Conservation (phyloP, 2,329 filamentous ascomycete genomes). For the Epichloe gansuensis region DNA sequence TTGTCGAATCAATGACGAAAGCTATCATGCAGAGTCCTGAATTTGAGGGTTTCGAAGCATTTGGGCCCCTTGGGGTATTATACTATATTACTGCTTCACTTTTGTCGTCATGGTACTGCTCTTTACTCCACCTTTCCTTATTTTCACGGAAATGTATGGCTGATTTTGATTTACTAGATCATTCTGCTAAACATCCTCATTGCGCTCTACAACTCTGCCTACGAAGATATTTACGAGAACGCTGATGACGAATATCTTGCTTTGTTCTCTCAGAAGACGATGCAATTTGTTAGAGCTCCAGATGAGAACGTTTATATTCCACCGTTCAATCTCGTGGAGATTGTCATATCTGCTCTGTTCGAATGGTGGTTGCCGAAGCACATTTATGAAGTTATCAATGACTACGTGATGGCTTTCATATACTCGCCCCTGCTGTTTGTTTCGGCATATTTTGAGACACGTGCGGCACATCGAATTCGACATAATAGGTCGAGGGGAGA, state of each 20-base stretch:
- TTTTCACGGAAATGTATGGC: not conserved
- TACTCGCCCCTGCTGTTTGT: slow-evolving; percentile 76
- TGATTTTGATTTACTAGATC: slow-evolving; percentile 26
- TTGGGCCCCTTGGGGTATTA: slow-evolving; percentile 88
- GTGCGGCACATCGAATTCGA: slow-evolving; percentile 52
- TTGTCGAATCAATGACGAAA: slow-evolving; percentile 74
- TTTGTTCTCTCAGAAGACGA: slow-evolving; percentile 84
- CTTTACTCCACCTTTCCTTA: not conserved
- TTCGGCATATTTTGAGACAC: slow-evolving; percentile 61
- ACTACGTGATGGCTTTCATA: slow-evolving; percentile 72
- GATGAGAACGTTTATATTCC: slow-evolving; percentile 98
- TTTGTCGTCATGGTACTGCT: slow-evolving; percentile 80
- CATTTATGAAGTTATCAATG: slow-evolving; percentile 71
- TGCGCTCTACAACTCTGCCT: slow-evolving; percentile 91
- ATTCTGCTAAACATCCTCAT: slow-evolving; percentile 92
- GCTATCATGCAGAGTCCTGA: slow-evolving; percentile 87
- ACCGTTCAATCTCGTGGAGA: slow-evolving; percentile 87
- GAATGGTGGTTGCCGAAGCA: slow-evolving; percentile 89
- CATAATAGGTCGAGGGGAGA: slow-evolving; percentile 70
- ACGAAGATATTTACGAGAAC: slow-evolving; percentile 88
- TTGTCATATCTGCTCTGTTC: slow-evolving; percentile 64
- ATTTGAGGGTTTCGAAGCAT: slow-evolving; percentile 77
- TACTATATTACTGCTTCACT: slow-evolving; percentile 95
- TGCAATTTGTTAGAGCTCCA: slow-evolving; percentile 91
- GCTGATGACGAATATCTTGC: slow-evolving; percentile 93